Conservation (phyloP, 768 basidiomycete species). For the Boletus rex-veris region DNA sequence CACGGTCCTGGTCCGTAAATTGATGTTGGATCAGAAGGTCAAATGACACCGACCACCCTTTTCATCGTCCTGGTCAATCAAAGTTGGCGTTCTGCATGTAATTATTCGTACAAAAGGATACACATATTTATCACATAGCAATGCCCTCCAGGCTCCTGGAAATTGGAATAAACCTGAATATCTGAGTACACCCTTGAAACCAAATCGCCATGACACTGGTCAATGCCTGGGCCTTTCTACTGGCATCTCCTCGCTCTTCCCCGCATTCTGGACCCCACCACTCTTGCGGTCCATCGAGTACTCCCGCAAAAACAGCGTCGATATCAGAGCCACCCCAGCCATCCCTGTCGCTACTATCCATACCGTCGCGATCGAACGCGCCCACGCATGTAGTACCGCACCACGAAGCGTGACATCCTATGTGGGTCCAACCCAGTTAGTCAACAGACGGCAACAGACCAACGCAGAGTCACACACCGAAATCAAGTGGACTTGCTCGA, state of each 20-base stretch:
- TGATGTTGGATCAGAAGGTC: too few relatives aligned
- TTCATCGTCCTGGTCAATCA: too few relatives aligned
- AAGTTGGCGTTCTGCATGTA: too few relatives aligned
- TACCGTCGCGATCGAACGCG: background rate
- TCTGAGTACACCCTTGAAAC: too few relatives aligned
- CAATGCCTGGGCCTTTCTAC: too few relatives aligned
- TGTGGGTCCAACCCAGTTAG: background rate
- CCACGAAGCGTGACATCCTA: background rate
- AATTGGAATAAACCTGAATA: too few relatives aligned
- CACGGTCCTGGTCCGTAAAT: too few relatives aligned
- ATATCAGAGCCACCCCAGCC: background rate
- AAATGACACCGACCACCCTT: too few relatives aligned
- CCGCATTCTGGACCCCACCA: background rate
- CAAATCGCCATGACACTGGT: too few relatives aligned
- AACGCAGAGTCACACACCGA: constrained; percentile 13
- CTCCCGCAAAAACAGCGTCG: background rate
- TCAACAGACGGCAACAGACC: background rate
- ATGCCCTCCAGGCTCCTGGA: too few relatives aligned
- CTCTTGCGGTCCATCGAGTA: background rate
- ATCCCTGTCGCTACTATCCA: background rate
- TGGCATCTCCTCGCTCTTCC: background rate
- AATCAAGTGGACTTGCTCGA: constrained; percentile 40
- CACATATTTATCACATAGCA: too few relatives aligned
- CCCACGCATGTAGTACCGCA: background rate
- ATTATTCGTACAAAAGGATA: too few relatives aligned